Evolutionary conservation across 225 moss, liverwort and hornwort species (phyloP), one percentile per base, ranked within the genome.

Genomic region (Polytrichum formosum): DNA sequence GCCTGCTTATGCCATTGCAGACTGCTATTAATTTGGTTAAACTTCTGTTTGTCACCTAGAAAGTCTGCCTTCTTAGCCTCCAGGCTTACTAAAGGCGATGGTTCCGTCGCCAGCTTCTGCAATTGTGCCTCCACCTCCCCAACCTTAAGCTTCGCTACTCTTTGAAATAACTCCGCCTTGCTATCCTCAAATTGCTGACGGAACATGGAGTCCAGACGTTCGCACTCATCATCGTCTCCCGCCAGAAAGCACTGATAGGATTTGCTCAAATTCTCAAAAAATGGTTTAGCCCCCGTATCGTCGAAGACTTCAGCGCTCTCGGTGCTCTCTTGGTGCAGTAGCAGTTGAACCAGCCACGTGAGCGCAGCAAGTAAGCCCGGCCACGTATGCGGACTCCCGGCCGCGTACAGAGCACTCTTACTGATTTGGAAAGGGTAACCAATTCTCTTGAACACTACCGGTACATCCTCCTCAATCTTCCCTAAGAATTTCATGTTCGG

Each of bases 301-400:
- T 88, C 92, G 63, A 87, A 90, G 1, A 85, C 79, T 35, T 74
- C 80, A 1, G 63, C 76, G 25, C 70, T 74, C 70, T 87, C 88
- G 0, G 81, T 74, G 7, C 69, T 61, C 70, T 94, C 92, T 80
- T 83, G 78, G 2, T 84, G 82, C 25, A 75, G 54, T 0, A 98
- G 74, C 20, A 92, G 81, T 19, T 87, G 73, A 53, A 86, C 84
- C 13, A 98, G 83, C 98, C 98, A 98, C 18, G 85, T 78, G 26
- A 98, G 83, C 18, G 98, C 94, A 1, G 94, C 98, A 54, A 98
- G 91, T 69, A 98, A 77, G 19, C 90, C 87, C 4, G 98, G 98
- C 98, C 98, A 98, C 26, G 98, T 94, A 64, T 91, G 84, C 1
- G 92, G 92, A 76, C 92, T 94, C 68, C 98, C 98, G 26, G 94